These are phyloP conservation scores for Dacryopinax primogenitus DNA, from an alignment of 768 basidiomycete genomes.

Conservation along the genomic window DNA sequence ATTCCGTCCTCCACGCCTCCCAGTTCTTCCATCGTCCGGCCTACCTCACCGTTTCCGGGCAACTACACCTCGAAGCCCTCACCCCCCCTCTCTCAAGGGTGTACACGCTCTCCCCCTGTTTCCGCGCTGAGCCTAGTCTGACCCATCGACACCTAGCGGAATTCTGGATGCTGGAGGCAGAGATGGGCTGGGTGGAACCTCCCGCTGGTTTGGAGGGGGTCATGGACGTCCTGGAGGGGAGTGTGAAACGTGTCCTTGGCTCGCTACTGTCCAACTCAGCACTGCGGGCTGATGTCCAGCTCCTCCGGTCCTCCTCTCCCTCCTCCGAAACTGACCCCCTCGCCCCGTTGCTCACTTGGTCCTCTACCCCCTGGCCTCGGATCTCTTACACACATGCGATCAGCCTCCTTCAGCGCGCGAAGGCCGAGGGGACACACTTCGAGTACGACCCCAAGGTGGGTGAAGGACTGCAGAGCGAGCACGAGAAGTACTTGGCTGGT, in stretches of 20 bases:
- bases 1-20: slow-evolving; percentile 13
- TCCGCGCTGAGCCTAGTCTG: slow-evolving; percentile 81
- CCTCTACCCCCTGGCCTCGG: slow-evolving; percentile 43
- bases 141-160: slow-evolving; percentile 90
- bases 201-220: slow-evolving; percentile 33
- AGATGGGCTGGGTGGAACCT: slow-evolving; percentile 51
- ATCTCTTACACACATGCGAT: slow-evolving; percentile 74
- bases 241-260: no score
- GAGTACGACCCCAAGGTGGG: slow-evolving; percentile 54
- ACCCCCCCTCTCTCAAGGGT: slow-evolving; percentile 64
- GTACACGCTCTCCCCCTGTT: slow-evolving; percentile 86
- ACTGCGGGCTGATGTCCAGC: no score
- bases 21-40: slow-evolving; percentile 65
- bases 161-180: slow-evolving; percentile 99
- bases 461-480: slow-evolving; percentile 64
- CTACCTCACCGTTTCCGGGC: slow-evolving; percentile 87
- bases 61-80: slow-evolving; percentile 87
- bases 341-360: neutral
- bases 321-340: neutral
- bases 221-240: slow-evolving; percentile 43
- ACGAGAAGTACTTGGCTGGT: slow-evolving; percentile 83
- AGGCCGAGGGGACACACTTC: slow-evolving; percentile 32
- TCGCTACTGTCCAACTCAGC: no score
- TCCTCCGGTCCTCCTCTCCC: neutral
- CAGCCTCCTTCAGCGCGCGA: slow-evolving; percentile 34